phyloP scores from a whole-genome alignment of 2,329 filamentous ascomycete genomes.

The Botryosphaeria dothidea region DNA sequence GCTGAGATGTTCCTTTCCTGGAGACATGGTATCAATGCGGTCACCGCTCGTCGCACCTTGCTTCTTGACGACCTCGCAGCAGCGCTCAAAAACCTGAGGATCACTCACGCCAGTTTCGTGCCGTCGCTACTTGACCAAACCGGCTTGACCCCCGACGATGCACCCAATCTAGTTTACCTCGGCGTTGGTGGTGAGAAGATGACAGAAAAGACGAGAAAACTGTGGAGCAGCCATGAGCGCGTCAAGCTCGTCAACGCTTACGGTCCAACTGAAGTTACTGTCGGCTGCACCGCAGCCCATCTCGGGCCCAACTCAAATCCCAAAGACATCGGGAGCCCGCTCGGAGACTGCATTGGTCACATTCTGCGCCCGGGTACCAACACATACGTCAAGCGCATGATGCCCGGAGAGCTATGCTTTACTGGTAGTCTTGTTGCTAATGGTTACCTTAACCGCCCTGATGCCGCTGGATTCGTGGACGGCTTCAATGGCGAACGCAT shows the following conservation, averaged over 20 bases:
- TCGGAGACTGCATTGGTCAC: conserved; percentile 29
- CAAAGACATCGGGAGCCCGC: conserved; percentile 23
- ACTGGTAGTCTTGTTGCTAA: conserved; percentile 23
- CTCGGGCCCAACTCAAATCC: conserved; percentile 21
- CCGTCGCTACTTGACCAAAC: conserved; percentile 20
- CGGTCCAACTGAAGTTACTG: conserved; percentile 35
- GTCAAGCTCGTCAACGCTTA: conserved; percentile 25
- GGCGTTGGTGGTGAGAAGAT: conserved; percentile 40
- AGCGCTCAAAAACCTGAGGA: conserved; percentile 26
- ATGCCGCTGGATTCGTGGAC: conserved; percentile 29
- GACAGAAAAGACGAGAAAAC: conserved; percentile 33
- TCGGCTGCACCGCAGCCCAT: conserved; percentile 27
- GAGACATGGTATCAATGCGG: conserved; percentile 11
- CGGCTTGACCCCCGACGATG: conserved; percentile 22
- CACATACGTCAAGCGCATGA: conserved; percentile 53
- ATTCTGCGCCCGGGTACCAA: conserved; percentile 31
- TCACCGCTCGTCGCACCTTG: conserved; percentile 10
- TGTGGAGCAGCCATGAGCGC: conserved; percentile 28
- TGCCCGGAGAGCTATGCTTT: conserved; percentile 23
- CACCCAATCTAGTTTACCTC: conserved; percentile 31
- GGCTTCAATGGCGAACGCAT: conserved; percentile 20
- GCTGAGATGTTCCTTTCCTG: conserved; percentile 18
- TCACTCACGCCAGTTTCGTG: conserved; percentile 33
- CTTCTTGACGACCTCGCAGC: conserved; percentile 14
- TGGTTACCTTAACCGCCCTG: conserved; percentile 28